These are phyloP conservation scores for Magnolia officinalis DNA, from an alignment of 164 flowering plant genomes.

Conservation along the genomic window DNA sequence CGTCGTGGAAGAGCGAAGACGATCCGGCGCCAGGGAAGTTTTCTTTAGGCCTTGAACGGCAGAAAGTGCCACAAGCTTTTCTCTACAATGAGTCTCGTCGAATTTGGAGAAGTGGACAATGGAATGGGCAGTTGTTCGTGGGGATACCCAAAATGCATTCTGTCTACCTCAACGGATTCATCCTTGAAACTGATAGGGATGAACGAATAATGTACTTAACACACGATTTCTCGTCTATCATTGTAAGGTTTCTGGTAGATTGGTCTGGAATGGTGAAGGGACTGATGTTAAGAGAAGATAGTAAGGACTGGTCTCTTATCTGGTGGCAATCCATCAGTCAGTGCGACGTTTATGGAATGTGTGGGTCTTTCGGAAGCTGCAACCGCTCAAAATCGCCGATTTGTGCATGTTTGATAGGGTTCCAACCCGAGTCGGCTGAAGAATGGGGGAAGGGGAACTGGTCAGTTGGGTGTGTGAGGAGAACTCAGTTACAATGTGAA, in stretches of 20 bases:
- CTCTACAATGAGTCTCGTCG: background rate
- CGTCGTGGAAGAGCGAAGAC: conserved; percentile 7
- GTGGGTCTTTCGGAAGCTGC: background rate
- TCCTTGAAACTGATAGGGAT: background rate
- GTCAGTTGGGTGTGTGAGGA: conserved; percentile 3
- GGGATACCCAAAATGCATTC: background rate
- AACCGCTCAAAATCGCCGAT: background rate
- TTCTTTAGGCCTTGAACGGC: background rate
- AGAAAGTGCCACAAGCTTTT: background rate
- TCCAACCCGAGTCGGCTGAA: background rate
- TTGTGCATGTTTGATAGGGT: background rate
- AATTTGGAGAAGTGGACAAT: background rate
- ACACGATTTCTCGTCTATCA: background rate
- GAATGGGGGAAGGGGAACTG: background rate
- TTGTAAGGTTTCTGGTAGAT: background rate
- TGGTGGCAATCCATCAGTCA: background rate
- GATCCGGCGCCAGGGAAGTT: background rate
- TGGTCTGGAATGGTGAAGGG: background rate
- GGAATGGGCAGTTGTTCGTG: background rate
- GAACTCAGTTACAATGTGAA: background rate
- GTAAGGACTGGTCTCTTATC: background rate
- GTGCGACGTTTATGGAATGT: background rate
- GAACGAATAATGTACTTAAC: background rate
- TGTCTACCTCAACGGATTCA: background rate
- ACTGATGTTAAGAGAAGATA: too few relatives aligned